A percentile compares a stretch with the other conserved stretches of the same genome.
Conservation (phyloP, 2,329 filamentous ascomycete species). For the Chaetomiaceae sp. region DNA sequence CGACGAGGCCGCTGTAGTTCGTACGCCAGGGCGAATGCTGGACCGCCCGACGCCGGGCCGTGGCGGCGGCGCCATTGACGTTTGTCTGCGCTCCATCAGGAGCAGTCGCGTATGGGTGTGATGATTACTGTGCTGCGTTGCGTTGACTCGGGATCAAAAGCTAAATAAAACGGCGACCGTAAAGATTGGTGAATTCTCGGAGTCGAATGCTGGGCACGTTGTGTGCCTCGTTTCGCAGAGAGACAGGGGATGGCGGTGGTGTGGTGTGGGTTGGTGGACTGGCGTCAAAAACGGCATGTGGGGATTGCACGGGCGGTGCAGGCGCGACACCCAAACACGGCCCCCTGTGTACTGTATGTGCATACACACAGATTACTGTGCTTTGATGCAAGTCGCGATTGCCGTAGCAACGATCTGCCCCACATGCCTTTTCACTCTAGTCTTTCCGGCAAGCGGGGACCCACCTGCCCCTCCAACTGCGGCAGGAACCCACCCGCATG, state of each 20-base stretch:
- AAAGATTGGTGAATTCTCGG: constrained; percentile 3
- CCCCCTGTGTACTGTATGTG: no score
- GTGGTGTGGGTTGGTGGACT: not conserved
- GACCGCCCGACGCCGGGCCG: constrained; percentile 26
- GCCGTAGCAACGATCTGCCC: constrained; percentile 18
- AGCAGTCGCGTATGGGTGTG: constrained; percentile 22
- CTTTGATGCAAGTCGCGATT: not conserved
- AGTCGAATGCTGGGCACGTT: not conserved
- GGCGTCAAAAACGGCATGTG: constrained; percentile 17
- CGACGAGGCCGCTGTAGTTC: constrained; percentile 23
- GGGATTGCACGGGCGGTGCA: constrained; percentile 9
- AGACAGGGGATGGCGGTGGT: constrained; percentile 3
- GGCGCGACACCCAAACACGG: constrained; percentile 20
- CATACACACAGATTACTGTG: no score
- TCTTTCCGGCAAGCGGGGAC: not conserved
- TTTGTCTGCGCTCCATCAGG: constrained; percentile 32
- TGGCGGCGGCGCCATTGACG: constrained; percentile 27
- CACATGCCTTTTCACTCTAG: not conserved
- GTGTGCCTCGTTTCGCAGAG: constrained; percentile 6
- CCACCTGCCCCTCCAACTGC: constrained; percentile 1
- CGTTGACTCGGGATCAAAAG: not conserved
- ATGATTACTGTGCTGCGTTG: constrained; percentile 4
- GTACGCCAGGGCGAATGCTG: constrained; percentile 27
- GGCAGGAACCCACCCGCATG: no score
- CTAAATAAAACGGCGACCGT: not conserved